Base-by-base conservation (phyloP, 225 moss, liverwort and hornwort species). In the Rhytidiadelphus loreus region DNA sequence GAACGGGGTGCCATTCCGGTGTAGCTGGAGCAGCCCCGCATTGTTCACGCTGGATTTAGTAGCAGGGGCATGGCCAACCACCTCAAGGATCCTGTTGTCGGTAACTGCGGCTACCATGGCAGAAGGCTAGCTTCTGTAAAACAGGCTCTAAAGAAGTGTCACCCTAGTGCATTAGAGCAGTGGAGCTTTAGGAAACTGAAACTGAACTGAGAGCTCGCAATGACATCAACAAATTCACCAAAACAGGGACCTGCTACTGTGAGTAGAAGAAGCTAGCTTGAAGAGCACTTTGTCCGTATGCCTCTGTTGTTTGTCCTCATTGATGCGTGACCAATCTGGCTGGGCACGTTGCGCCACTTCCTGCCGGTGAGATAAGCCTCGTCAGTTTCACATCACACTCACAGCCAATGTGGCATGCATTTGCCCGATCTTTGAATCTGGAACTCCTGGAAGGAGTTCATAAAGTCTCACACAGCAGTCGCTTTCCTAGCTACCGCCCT, bases 1-100 rank as follows among this genome's bases (percentile, higher is more conserved):
- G 77, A 92, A 93, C 13, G 92, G 92, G 60, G 41, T 65, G 24
- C 89, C 92, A 76, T 89, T 41, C 24, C 73, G 83, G 74, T 91
- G 91, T 6, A 93, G 71, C 83, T 90, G 88, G 57, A 93, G 83
- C 24, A 88, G 91, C 83, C 52, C 82, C 72, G 76, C 85, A 52
- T 81, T 86, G 13, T 28, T 55, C 24, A 30, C 60, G 46, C 12
- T 64, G 32, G 80, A 46, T 44, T 37, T 83, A 13, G 59, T 65
- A 9, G 68, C 84, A 41, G 65, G 70, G 70, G 81, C 81, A 32
- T 71, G 9, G 32, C 25, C 22, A 5, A 50, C 62, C 70, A 76
- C 81, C 77, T 88, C 65, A 11, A 70, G 62, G 24, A 55, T 23
- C 46, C 14, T 16, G 2, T 43, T 80, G 50, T 86, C 81, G 5